These are phyloP conservation scores for Leccinum huronense DNA, from an alignment of 1,284 basidiomycete genomes.

Conservation along the genomic window DNA sequence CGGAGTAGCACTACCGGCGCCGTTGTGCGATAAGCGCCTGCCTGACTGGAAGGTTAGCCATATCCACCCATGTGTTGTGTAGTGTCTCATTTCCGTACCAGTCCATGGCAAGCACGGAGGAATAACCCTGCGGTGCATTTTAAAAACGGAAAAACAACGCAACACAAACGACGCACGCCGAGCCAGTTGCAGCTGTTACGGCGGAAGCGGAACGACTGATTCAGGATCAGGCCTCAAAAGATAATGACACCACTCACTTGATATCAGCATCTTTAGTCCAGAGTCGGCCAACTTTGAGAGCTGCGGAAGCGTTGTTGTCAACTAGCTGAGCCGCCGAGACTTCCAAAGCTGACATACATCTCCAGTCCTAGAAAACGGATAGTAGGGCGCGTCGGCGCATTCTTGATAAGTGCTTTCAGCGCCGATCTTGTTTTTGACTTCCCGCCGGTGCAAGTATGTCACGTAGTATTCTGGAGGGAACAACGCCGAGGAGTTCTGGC, in stretches of 20 bases:
- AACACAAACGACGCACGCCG: constrained; percentile 35
- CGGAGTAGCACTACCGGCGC: constrained; percentile 19
- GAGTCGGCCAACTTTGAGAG: constrained; percentile 53
- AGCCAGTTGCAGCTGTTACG: constrained; percentile 61
- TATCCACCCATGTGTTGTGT: constrained; percentile 35
- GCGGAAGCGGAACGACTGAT: neutral
- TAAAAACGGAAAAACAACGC: neutral
- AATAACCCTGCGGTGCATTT: constrained; percentile 36
- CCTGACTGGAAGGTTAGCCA: constrained; percentile 34
- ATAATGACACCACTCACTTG: constrained; percentile 40
- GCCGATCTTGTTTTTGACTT: constrained; percentile 47
- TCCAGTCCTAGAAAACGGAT: constrained; percentile 41
- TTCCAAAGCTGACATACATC: constrained; percentile 27
- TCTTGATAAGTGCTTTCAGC: constrained; percentile 47
- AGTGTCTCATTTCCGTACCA: constrained; percentile 57
- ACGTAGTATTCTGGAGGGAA: constrained; percentile 61
- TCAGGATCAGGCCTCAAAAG: constrained; percentile 1
- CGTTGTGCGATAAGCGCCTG: constrained; percentile 50
- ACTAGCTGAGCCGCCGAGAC: neutral
- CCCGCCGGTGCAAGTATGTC: constrained; percentile 41
- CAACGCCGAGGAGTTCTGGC: constrained; percentile 49
- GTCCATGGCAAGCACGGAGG: constrained; percentile 55
- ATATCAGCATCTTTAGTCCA: constrained; percentile 53
- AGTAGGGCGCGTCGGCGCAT: constrained; percentile 44
- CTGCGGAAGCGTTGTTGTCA: constrained; percentile 46